Percentiles rank a stretch among this genome's conserved stretches.
Conservation (phyloP, 768 basidiomycete genomes). For the Xanthoconium stramineum region DNA sequence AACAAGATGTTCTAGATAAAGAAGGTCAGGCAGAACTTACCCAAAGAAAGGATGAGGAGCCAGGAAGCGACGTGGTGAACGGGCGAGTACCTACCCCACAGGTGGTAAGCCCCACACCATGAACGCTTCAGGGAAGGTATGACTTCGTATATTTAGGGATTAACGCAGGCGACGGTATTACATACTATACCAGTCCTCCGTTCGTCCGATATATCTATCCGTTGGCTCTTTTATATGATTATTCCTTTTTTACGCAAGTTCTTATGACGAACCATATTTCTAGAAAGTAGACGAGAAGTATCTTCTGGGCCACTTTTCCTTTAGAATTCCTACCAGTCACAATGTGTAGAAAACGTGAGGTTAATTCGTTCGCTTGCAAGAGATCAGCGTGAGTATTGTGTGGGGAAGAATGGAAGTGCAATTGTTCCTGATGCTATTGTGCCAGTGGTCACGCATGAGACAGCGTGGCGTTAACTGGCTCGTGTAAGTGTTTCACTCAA, state of each 20-base stretch:
- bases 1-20: slow-evolving; percentile 35
- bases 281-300: slow-evolving; percentile 19
- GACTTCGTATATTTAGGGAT: slow-evolving; percentile 30
- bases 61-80: slow-evolving; percentile 39
- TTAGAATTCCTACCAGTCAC: slow-evolving; percentile 13
- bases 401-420: slow-evolving; percentile 23
- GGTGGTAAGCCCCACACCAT: slow-evolving; percentile 35
- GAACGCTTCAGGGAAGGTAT: slow-evolving; percentile 27
- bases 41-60: slow-evolving; percentile 34
- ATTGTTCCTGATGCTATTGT: slow-evolving; percentile 1
- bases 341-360: slow-evolving; percentile 17
- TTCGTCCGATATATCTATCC: slow-evolving; percentile 28
- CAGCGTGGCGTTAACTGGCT: background rate
- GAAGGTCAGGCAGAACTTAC: slow-evolving; percentile 35
- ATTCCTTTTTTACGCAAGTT: slow-evolving; percentile 35
- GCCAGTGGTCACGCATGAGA: slow-evolving; percentile 6
- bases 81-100: slow-evolving; percentile 34
- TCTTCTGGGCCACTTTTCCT: slow-evolving; percentile 9
- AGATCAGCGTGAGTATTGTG: slow-evolving; percentile 8
- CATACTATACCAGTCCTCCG: slow-evolving; percentile 16
- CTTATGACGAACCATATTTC: slow-evolving; percentile 17
- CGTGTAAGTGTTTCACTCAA: background rate
- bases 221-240: slow-evolving; percentile 38
- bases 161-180: slow-evolving; percentile 24
- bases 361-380: slow-evolving; percentile 11